These are phyloP conservation scores for Rhododendron ferrugineum DNA, from an alignment of 148 eudicot genomes.

Conservation along the genomic window DNA sequence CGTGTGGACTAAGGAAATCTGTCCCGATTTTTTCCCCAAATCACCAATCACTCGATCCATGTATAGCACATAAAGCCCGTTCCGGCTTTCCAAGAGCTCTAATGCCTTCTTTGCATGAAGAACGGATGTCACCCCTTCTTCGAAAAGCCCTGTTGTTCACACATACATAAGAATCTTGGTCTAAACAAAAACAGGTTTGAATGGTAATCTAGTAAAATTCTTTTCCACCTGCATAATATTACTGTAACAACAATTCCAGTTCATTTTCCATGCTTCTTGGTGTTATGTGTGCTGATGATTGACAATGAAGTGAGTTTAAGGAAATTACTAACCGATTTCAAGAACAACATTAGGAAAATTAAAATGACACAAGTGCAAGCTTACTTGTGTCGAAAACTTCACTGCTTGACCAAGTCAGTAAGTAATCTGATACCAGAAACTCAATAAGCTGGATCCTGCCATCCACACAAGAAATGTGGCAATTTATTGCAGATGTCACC, in stretches of 20 bases:
- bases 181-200: not conserved
- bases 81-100: constrained; percentile 59
- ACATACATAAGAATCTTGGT: not conserved
- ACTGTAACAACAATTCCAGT: not conserved
- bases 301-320: not conserved
- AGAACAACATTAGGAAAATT: not conserved
- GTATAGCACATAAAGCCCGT: constrained; percentile 68
- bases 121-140: constrained; percentile 68
- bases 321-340: not conserved
- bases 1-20: constrained; percentile 35
- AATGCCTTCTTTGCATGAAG: constrained; percentile 55
- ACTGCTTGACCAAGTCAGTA: constrained; percentile 54
- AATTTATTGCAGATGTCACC: not conserved
- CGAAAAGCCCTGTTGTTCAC: constrained; percentile 49
- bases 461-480: constrained; percentile 13
- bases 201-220: constrained; percentile 1
- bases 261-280: not conserved
- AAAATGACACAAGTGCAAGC: constrained; percentile 13
- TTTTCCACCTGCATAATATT: not conserved
- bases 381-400: constrained; percentile 55
- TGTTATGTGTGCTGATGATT: not conserved
- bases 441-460: constrained; percentile 94
- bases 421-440: constrained; percentile 61
- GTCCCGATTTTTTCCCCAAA: constrained; percentile 55
- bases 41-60: constrained; percentile 76